These are phyloP conservation scores for Penicillium coprophilum DNA, from an alignment of 495 filamentous ascomycete genomes.

Conservation along the genomic window DNA sequence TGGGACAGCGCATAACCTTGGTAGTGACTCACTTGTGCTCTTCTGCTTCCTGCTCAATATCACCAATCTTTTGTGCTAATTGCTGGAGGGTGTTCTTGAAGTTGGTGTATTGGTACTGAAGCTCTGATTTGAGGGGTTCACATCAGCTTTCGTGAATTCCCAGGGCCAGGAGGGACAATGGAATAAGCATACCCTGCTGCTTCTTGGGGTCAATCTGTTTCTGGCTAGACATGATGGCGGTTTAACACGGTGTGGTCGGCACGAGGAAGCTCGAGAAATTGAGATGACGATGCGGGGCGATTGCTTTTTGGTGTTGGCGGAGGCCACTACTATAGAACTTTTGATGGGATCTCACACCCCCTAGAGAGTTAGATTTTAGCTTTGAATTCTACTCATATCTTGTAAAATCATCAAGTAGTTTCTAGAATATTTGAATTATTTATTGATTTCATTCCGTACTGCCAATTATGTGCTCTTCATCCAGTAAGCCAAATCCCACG, in stretches of 20 bases:
- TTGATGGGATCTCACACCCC: neutral
- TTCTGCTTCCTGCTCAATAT: conserved; percentile 94
- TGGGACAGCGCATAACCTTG: neutral
- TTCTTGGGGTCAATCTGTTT: conserved; percentile 59
- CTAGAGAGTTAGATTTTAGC: neutral
- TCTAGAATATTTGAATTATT: neutral
- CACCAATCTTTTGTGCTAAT: conserved; percentile 92
- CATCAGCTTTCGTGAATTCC: conserved; percentile 14
- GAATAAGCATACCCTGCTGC: conserved; percentile 71
- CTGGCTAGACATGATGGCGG: conserved; percentile 44
- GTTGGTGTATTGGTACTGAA: conserved; percentile 88
- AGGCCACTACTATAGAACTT: conserved; percentile 9
- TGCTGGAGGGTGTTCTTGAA: conserved; percentile 96
- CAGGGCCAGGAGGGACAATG: neutral
- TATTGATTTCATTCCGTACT: neutral
- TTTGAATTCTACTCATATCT: neutral
- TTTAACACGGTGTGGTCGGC: conserved; percentile 13
- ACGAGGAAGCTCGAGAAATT: conserved; percentile 32
- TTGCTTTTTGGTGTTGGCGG: conserved; percentile 21
- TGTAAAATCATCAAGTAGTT: neutral
- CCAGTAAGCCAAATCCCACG: conserved; percentile 9
- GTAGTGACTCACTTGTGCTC: conserved; percentile 82
- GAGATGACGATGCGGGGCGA: conserved; percentile 40
- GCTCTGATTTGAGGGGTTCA: conserved; percentile 56
- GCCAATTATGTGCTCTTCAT: neutral